Conservation (phyloP, 2,329 filamentous ascomycete species). For the Trichophyton rubrum region DNA sequence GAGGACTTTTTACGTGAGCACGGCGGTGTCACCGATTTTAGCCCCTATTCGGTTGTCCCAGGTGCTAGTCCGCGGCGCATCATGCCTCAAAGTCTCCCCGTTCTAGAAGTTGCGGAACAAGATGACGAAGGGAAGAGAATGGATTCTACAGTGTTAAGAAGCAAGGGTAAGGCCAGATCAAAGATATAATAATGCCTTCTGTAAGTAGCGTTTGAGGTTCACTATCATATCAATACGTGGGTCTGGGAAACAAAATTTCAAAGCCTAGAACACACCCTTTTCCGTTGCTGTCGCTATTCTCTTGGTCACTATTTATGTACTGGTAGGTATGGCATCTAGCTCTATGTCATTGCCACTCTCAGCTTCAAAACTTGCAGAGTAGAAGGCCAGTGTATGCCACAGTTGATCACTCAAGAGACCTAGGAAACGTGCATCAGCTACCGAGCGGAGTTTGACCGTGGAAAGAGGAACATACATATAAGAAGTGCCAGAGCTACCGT, state of each 20-base stretch:
- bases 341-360: neutral
- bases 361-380: neutral
- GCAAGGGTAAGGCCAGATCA: neutral
- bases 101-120: constrained; percentile 62
- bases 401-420: constrained; percentile 2
- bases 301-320: neutral
- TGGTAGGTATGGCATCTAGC: neutral
- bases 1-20: constrained; percentile 65
- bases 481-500: constrained; percentile 24
- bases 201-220: neutral
- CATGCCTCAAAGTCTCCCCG: constrained; percentile 60
- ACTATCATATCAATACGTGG: neutral
- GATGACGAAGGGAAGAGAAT: constrained; percentile 62
- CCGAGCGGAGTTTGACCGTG: neutral
- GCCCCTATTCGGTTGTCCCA: constrained; percentile 55
- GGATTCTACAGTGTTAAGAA: constrained; percentile 30
- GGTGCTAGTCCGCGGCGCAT: constrained; percentile 57
- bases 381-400: neutral
- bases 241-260: neutral
- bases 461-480: constrained; percentile 14
- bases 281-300: neutral
- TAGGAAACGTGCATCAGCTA: neutral
- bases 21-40: constrained; percentile 56
- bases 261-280: neutral
- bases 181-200: neutral